Conservation (phyloP, 148 eudicot species). For the Dysphania ambrosioides region DNA sequence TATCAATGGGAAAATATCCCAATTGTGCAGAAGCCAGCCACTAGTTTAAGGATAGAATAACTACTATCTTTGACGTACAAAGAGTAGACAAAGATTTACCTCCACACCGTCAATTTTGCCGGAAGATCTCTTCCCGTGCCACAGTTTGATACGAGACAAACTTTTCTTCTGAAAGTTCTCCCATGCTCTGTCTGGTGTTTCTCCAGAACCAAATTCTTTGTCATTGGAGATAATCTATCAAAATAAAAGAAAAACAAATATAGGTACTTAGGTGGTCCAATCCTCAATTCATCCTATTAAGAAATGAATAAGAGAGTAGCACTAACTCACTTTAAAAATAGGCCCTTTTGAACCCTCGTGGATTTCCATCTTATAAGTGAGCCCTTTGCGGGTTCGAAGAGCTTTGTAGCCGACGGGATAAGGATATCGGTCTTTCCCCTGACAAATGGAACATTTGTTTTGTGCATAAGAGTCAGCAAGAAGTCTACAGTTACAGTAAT, state of each 20-base stretch:
- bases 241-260: neutral
- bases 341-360: constrained; percentile 85
- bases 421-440: constrained; percentile 97
- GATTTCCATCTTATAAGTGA: constrained; percentile 73
- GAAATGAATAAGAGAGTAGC: neutral
- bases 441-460: constrained; percentile 22
- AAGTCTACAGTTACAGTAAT: neutral
- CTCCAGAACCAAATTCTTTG: constrained; percentile 66
- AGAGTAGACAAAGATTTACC: constrained; percentile 37
- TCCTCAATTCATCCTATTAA: neutral
- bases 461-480: neutral
- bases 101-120: constrained; percentile 88
- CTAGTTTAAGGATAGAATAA: neutral
- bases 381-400: constrained; percentile 57
- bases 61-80: neutral
- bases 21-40: neutral
- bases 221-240: constrained; percentile 71
- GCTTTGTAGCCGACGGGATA: constrained; percentile 89
- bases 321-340: constrained; percentile 57
- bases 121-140: constrained; percentile 81
- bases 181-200: constrained; percentile 98
- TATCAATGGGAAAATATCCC: neutral
- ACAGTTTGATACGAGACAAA: constrained; percentile 56
- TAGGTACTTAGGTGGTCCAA: constrained; percentile 5
- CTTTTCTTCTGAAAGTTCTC: constrained; percentile 70